These are phyloP conservation scores for Nitzschia palea DNA, from an alignment of 108 stramenopile genomes.

Conservation along the genomic window DNA sequence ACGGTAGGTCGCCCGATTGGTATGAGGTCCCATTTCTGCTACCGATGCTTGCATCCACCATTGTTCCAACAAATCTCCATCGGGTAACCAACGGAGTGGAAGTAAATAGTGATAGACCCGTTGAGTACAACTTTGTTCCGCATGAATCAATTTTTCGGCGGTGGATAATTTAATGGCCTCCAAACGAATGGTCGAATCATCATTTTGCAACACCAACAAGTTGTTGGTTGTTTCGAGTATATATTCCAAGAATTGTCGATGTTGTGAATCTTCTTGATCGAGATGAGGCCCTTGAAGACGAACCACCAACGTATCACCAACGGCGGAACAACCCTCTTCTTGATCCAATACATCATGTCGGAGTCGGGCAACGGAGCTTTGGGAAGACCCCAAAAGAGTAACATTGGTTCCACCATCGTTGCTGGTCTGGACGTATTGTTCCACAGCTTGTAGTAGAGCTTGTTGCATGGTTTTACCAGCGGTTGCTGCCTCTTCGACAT, in stretches of 20 bases:
- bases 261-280: background rate
- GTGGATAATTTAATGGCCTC: background rate
- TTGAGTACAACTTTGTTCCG: constrained; percentile 71
- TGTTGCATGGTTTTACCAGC: background rate
- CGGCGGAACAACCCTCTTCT: constrained; percentile 43
- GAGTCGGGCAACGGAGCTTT: constrained; percentile 47
- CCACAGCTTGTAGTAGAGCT: background rate
- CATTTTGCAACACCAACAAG: background rate
- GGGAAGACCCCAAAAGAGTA: constrained; percentile 26
- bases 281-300: background rate
- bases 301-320: constrained; percentile 35
- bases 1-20: background rate
- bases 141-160: constrained; percentile 27
- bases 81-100: constrained; percentile 60
- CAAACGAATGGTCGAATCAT: background rate
- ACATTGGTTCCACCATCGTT: background rate
- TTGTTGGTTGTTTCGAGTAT: background rate
- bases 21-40: background rate
- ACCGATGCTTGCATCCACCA: constrained; percentile 26
- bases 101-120: constrained; percentile 66
- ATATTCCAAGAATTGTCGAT: background rate
- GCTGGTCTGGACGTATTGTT: background rate
- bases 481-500: background rate
- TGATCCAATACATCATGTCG: constrained; percentile 57
- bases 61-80: constrained; percentile 24